Conservation (phyloP, 495 filamentous ascomycete genomes). For the Aspergillus nanangensis region DNA sequence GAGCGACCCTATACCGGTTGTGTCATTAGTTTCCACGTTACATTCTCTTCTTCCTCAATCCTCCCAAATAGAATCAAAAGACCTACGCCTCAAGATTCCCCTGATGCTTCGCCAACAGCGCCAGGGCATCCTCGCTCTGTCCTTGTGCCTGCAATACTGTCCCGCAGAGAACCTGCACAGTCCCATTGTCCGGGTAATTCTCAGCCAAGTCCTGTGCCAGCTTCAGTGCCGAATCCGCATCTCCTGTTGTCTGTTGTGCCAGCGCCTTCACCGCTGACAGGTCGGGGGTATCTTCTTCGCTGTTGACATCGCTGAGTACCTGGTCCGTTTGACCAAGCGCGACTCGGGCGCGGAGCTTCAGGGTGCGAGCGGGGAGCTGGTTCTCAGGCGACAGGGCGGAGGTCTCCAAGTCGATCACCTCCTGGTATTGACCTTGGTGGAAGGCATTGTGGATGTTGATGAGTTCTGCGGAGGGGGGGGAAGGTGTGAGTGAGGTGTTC, state of each 20-base stretch:
- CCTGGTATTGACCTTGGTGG: constrained; percentile 84
- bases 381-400: constrained; percentile 73
- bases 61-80: not conserved
- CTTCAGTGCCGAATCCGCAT: constrained; percentile 55
- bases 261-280: constrained; percentile 73
- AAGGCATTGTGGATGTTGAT: constrained; percentile 94
- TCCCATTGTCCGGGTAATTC: constrained; percentile 64
- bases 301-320: constrained; percentile 62
- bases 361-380: constrained; percentile 68
- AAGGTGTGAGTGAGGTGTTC: constrained; percentile 8
- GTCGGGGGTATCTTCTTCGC: constrained; percentile 58
- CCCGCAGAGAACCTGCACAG: constrained; percentile 74
- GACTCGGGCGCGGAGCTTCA: constrained; percentile 76
- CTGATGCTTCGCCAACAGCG: constrained; percentile 73
- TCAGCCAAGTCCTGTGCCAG: constrained; percentile 62
- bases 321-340: constrained; percentile 72
- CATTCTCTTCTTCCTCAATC: not conserved
- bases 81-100: constrained; percentile 79
- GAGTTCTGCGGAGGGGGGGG: constrained; percentile 57
- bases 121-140: constrained; percentile 77
- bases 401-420: constrained; percentile 76
- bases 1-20: constrained; percentile 47
- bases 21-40: not conserved
- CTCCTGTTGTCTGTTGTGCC: constrained; percentile 61
- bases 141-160: constrained; percentile 74